Base-by-base conservation (phyloP, 2,329 filamentous ascomycete genomes). In the Fusarium tuaranense region DNA sequence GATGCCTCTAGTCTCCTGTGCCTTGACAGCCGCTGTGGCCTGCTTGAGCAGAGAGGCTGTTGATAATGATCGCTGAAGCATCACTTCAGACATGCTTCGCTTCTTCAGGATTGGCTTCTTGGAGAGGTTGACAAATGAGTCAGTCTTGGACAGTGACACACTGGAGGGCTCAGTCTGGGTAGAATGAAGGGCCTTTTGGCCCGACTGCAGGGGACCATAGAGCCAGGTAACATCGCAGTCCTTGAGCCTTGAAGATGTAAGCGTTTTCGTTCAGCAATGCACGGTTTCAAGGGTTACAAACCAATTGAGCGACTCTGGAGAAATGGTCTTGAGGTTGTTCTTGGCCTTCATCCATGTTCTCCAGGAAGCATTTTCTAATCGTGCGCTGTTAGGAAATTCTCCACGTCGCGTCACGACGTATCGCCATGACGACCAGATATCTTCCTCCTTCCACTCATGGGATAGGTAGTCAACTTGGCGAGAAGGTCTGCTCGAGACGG, bases 161-260 rank as follows among this genome's bases (percentile, higher is more conserved):
- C 86, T 88, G 73, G 72, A 80, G 27, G 80, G 79, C 36, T 85
- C 84, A 4, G 83, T 84, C 63, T 84, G 83, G 7, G 85, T 79
- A 78, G 86, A 70, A 67, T 90, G 87, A 14, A 90, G 81, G 30
- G 87, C 89, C 65, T 87, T 89, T 5, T 87, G 86, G 25, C 92
- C 92, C 1, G 92, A 93, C 81, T 98, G 96, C 59, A 98, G 84
- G 14, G 97, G 97, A 0, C 97, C 97, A 80, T 98, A 99, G 1
- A 99, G 87, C 97, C 96, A 99, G 55, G 96, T 98, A 36, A 98
- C 95, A 83, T 99, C 96, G 82, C 94, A 97, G 79, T 98, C 97
- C 82, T 98, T 99, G 70, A 98, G 88, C 95, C 95, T 98, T 78
- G 57, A 39, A 44, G 16, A 53, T 60, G 79, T 86, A 78, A 84